Percentiles rank a stretch among this genome's conserved stretches.
Conservation (phyloP, 306 rosid genomes). For the Herpetospermum pedunculosum region DNA sequence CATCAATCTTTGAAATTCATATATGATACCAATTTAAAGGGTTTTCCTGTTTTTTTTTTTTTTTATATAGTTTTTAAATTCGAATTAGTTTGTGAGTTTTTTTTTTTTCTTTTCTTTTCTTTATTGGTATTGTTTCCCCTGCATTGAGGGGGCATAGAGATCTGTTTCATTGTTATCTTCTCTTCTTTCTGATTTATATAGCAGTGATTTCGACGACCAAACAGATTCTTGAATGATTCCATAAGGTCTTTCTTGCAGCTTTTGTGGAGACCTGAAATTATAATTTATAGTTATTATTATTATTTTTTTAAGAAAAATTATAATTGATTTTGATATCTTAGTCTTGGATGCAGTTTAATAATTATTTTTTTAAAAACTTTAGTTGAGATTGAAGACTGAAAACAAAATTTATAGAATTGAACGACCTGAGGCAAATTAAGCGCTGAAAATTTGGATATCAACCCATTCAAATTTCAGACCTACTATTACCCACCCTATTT, state of each 20-base stretch:
- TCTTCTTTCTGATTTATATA: neutral
- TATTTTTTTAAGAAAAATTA: too few species aligned
- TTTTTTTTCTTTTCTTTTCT: too few species aligned
- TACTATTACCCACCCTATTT: too few species aligned
- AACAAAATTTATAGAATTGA: too few species aligned
- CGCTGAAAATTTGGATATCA: neutral
- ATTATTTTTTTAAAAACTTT: too few species aligned
- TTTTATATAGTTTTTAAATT: neutral
- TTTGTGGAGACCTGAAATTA: neutral
- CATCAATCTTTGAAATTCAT: neutral
- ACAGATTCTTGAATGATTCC: neutral
- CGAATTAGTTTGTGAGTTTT: neutral
- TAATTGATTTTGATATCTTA: too few species aligned
- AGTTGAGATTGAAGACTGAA: too few species aligned
- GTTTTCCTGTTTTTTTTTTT: neutral
- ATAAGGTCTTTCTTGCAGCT: neutral
- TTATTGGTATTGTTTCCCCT: neutral
- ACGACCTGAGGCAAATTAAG: neutral
- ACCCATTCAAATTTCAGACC: neutral
- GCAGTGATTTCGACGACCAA: neutral
- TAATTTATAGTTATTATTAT: too few species aligned
- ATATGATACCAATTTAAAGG: neutral
- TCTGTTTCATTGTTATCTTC: neutral
- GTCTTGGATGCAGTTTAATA: too few species aligned
- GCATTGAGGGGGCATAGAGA: neutral